Evolutionary conservation across 129 eudicot species (phyloP), one percentile per base, ranked within the genome.

Genomic region (Scalesia atractyloides): DNA sequence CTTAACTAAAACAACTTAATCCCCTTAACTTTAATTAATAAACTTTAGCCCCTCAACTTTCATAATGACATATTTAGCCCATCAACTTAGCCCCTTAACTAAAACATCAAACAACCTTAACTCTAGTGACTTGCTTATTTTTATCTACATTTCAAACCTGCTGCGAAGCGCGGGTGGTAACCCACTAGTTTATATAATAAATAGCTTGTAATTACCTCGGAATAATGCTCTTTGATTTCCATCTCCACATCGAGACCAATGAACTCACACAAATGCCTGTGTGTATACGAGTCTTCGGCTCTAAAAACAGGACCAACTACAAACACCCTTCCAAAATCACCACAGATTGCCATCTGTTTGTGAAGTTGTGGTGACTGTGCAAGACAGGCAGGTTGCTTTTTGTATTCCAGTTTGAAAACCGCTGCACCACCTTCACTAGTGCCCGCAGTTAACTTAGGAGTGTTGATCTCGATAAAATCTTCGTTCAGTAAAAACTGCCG

Each of bases 361-460:
- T 89, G 95, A 80, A 92, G 95, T 70, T 92, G 98, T 3, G 98
- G 98, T 20, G 98, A 92, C 66, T 92, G 98, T 1, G 96, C 98
- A 70, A 92, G 83, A 68, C 98, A 92, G 24, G 98, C 98, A 41
- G 98, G 96, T 62, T 63, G 76, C 49, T 90, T 92, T 67, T 85
- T 89, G 85, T 92, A 92, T 58, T 89, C 92, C 33, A 92, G 81
- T 70, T 77, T 83, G 68, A 92, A 92, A 75, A 92, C 96, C 54
- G 96, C 96, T 20, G 98, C 80, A 24, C 98, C 98, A 51, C 98
- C 98, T 82, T 92, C 98, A 76, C 98, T 92, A 13, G 92, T 82
- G 36, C 98, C 98, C n/a, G 88, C 88, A 1, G 84, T 89, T 69
- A 92, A 37, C 58, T 92, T 92, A 26, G 98, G 98, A 11, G 98